Base-by-base conservation (phyloP, 169 alveolate genomes). In the Plasmodium relictum region DNA sequence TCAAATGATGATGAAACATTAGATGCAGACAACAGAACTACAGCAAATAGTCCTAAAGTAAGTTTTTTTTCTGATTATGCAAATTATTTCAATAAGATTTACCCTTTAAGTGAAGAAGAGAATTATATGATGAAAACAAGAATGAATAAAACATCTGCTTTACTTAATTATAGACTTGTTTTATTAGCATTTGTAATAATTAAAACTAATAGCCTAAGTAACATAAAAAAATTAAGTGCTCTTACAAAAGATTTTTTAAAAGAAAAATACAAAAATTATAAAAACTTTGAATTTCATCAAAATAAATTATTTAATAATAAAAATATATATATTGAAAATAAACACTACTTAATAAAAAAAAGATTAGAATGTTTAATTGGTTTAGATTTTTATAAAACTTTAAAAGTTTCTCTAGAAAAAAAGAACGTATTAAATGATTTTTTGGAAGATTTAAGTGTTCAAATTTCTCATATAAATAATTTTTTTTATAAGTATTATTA, bases 51-150 rank as follows among this genome's bases (percentile, higher is more conserved):
- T 39, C 18, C 7, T 12, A 24, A 70, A 9, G 65, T 14, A n/a
- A 65, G 22, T 22, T 83, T 20, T 54, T 83, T 83, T 61, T 41
- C 91, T 8, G 66, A 83, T 42, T 83, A 83, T 48, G 61, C 52
- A 56, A 54, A 45, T 20, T 62, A 83, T 20, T 83, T 83, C 41
- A 58, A 54, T 69, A 62, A 83, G 45, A 83, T 83, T 6, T 83
- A 83, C n/a, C 72, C 91, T 4, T 54, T 83, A 48, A 83, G 61
- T n/a, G 74, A 83, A 20, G 91, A 83, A 39, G 91, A 83, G 24
- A 54, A 54, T 14, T 83, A 52, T 56, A 45, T 54, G 20, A 42
- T 83, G 54, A 83, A 45, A 68, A 83, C 45, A 14, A 83, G 72
- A 56, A 70, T 69, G 71, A 58, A 83, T n/a, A 68, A 56, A 22